Conservation (phyloP, 768 basidiomycete genomes). For the Dictyophora rubrovolvata region DNA sequence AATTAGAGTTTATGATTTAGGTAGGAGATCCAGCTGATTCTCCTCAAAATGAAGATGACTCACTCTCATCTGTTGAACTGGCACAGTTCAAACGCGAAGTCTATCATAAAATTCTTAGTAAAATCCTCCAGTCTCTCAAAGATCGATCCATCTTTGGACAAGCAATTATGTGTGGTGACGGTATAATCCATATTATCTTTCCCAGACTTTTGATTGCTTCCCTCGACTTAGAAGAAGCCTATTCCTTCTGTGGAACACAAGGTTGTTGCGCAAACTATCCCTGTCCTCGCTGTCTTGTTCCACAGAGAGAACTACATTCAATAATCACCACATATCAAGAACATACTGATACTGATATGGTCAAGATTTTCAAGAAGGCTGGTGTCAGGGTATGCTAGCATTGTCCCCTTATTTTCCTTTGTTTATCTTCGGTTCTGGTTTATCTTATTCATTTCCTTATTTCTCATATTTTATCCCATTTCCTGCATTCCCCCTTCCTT, state of each 20-base stretch:
- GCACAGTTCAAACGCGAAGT: slow-evolving; percentile 20
- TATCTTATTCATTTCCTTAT: too few species aligned
- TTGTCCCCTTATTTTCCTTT: too few species aligned
- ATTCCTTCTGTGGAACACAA: slow-evolving; percentile 17
- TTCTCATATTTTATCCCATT: too few species aligned
- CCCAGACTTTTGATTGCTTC: slow-evolving; percentile 21
- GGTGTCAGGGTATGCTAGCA: too few species aligned
- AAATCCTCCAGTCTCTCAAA: slow-evolving; percentile 16
- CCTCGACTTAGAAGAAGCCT: slow-evolving; percentile 23
- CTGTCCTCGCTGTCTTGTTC: slow-evolving; percentile 23
- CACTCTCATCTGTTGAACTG: slow-evolving; percentile 11
- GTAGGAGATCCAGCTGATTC: slow-evolving; percentile 15
- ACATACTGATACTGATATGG: slow-evolving; percentile 16
- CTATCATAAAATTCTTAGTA: slow-evolving; percentile 20
- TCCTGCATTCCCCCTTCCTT: too few species aligned
- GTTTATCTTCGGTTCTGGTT: too few species aligned
- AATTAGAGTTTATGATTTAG: slow-evolving; percentile 10
- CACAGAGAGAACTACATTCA: slow-evolving; percentile 14
- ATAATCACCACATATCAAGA: slow-evolving; percentile 10
- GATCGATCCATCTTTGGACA: slow-evolving; percentile 17
- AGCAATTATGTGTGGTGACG: slow-evolving; percentile 18
- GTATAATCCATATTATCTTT: slow-evolving; percentile 14
- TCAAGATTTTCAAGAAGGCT: slow-evolving; percentile 12
- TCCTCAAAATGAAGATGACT: slow-evolving; percentile 5
- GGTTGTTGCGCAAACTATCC: slow-evolving; percentile 20